Evolutionary conservation across 768 basidiomycete species (phyloP).

Genomic region (Kwoniella sp.): DNA sequence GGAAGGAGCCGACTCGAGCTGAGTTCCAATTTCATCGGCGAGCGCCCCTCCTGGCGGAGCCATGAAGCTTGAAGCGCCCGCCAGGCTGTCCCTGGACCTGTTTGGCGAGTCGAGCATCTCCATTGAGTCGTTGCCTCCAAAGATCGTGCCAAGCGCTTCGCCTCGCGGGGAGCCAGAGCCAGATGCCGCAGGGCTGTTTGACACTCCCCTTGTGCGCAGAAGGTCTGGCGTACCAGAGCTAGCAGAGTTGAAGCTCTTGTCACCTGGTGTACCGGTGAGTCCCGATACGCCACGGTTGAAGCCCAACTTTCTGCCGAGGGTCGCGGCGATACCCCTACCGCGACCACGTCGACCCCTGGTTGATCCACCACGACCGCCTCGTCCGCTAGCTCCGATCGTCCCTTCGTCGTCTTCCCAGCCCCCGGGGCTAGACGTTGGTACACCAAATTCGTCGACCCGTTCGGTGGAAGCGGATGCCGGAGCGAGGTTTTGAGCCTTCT

Average conservation of each 20-base stretch:
- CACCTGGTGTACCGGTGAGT: conserved; percentile 27
- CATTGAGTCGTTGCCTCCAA: conserved; percentile 13
- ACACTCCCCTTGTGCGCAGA: conserved; percentile 24
- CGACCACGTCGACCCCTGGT: conserved; percentile 35
- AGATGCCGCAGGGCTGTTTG: conserved; percentile 11
- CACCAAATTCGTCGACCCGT: conserved; percentile 30
- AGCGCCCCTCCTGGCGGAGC: conserved; percentile 26
- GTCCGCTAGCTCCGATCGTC: conserved; percentile 16
- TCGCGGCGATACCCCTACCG: conserved; percentile 40
- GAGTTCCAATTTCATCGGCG: conserved; percentile 38
- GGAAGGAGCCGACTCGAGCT: conserved; percentile 11
- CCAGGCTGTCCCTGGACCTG: conserved; percentile 9
- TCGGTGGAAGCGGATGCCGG: background rate
- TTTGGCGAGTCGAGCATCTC: conserved; percentile 9
- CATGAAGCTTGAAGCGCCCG: conserved; percentile 16
- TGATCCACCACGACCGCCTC: conserved; percentile 31
- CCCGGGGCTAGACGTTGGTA: conserved; percentile 19
- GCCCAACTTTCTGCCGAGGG: conserved; percentile 36
- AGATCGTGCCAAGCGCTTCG: conserved; percentile 10
- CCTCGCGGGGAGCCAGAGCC: conserved; percentile 8
- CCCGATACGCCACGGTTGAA: conserved; percentile 27
- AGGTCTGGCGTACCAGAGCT: conserved; percentile 40
- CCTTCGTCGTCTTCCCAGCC: conserved; percentile 34
- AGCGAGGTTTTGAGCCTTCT: conserved; percentile 7
- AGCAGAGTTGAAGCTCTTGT: conserved; percentile 35